These are phyloP conservation scores for Amanita jacksonii DNA, from an alignment of 768 basidiomycete genomes.

Conservation along the genomic window DNA sequence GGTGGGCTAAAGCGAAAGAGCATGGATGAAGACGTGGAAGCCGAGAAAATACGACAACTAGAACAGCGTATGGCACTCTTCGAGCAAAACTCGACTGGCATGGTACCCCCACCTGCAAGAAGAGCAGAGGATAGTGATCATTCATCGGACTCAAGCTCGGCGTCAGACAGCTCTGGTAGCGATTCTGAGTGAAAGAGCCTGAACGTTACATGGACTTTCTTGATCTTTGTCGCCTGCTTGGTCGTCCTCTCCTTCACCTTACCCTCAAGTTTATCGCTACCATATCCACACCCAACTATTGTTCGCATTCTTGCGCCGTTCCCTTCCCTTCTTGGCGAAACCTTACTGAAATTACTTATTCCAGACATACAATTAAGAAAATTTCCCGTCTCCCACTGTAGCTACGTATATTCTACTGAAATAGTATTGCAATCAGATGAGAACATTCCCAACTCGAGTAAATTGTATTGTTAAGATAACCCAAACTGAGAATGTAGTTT, in stretches of 20 bases:
- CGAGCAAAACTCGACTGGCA: conserved; percentile 37
- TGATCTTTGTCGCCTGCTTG: conserved; percentile 14
- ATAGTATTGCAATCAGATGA: conserved; percentile 29
- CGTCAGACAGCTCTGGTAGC: conserved; percentile 67
- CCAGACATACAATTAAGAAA: conserved; percentile 8
- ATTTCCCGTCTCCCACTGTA: conserved; percentile 29
- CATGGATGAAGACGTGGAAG: conserved; percentile 96
- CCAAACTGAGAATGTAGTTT: not conserved
- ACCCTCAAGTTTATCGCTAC: not conserved
- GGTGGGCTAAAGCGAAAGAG: conserved; percentile 90
- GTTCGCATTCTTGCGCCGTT: conserved; percentile 5
- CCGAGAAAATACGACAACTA: conserved; percentile 86
- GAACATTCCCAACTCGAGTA: conserved; percentile 5
- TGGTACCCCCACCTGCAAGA: conserved; percentile 24
- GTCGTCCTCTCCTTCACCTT: conserved; percentile 9
- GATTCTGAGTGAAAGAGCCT: conserved; percentile 60
- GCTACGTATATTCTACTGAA: conserved; percentile 26
- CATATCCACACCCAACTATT: not conserved
- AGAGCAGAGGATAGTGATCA: conserved; percentile 55
- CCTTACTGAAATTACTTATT: conserved; percentile 3
- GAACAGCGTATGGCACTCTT: conserved; percentile 86
- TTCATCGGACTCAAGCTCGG: conserved; percentile 74
- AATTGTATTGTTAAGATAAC: not conserved
- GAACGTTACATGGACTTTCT: conserved; percentile 11
- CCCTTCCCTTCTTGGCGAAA: conserved; percentile 5